Evolutionary conservation across 2,329 filamentous ascomycete genomes (phyloP).

Genomic region (Cytospora schulzeri): DNA sequence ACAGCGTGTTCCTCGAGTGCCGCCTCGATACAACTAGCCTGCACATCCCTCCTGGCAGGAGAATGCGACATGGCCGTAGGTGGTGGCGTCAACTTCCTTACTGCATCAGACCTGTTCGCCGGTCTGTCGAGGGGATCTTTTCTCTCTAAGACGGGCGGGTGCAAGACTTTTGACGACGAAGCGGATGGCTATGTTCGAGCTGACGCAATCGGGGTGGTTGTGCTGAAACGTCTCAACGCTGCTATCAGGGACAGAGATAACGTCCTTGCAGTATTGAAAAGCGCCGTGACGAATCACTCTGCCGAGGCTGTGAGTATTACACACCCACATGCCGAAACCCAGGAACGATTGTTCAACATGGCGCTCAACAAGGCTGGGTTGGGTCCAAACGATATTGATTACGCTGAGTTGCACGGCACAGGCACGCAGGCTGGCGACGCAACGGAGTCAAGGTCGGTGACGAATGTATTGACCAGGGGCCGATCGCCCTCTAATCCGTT

Average conservation of each 20-base stretch:
- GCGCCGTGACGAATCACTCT: conserved; percentile 63
- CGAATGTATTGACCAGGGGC: conserved; percentile 48
- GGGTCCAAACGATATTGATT: conserved; percentile 74
- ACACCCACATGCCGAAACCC: conserved; percentile 67
- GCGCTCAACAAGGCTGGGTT: conserved; percentile 73
- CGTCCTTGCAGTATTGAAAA: conserved; percentile 35
- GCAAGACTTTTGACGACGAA: conserved; percentile 37
- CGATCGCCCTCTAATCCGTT: conserved; percentile 50
- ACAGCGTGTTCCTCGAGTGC: conserved; percentile 43
- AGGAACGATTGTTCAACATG: conserved; percentile 68
- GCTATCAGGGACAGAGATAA: conserved; percentile 51
- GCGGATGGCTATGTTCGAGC: conserved; percentile 54
- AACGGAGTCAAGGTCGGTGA: conserved; percentile 78
- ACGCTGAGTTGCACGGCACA: conserved; percentile 85
- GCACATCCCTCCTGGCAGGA: conserved; percentile 58
- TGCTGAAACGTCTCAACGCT: conserved; percentile 50
- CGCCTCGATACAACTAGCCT: conserved; percentile 44
- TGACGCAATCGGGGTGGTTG: conserved; percentile 47
- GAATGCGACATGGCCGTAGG: conserved; percentile 66
- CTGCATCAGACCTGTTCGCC: conserved; percentile 65
- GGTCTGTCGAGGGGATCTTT: conserved; percentile 65
- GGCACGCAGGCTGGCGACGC: conserved; percentile 81
- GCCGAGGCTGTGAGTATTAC: conserved; percentile 64
- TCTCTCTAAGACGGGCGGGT: conserved; percentile 48
- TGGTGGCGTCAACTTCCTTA: conserved; percentile 63